These are phyloP conservation scores for Saccharomycopsis hybrid DNA, from an alignment of 1,139 yeast species.

Conservation along the genomic window DNA sequence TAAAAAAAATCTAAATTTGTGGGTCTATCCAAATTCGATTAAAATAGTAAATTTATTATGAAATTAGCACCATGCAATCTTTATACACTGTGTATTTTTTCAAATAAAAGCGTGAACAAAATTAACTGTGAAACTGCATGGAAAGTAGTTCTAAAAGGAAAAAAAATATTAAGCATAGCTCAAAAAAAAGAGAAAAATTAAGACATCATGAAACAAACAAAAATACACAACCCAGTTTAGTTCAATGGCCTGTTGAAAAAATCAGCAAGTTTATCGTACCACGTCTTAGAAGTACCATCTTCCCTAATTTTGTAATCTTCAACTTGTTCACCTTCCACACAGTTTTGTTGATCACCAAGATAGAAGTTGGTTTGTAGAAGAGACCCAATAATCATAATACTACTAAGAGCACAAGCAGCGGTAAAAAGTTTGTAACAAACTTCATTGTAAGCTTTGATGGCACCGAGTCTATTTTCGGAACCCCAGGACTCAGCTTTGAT, in stretches of 20 bases:
- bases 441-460: slow-evolving; percentile 29
- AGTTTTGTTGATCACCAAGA: slow-evolving; percentile 31
- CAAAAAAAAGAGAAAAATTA: no score
- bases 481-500: slow-evolving; percentile 26
- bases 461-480: slow-evolving; percentile 28
- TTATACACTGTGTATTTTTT: no score
- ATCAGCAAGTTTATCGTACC: slow-evolving; percentile 18
- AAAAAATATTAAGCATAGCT: no score
- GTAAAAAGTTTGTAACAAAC: slow-evolving; percentile 27
- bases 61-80: no score
- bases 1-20: no score
- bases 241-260: slow-evolving; percentile 19
- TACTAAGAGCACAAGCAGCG: slow-evolving; percentile 28
- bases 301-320: slow-evolving; percentile 20
- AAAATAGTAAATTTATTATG: no score
- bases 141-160: no score
- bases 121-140: no score
- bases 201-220: no score
- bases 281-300: slow-evolving; percentile 19
- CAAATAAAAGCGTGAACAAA: no score
- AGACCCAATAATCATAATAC: slow-evolving; percentile 27
- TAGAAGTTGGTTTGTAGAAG: slow-evolving; percentile 33
- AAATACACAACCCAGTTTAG: no score
- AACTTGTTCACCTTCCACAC: slow-evolving; percentile 23
- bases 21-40: no score